Base-by-base conservation (phyloP, 805 yeast genomes). In the Nakazawaea ishiwadae region DNA sequence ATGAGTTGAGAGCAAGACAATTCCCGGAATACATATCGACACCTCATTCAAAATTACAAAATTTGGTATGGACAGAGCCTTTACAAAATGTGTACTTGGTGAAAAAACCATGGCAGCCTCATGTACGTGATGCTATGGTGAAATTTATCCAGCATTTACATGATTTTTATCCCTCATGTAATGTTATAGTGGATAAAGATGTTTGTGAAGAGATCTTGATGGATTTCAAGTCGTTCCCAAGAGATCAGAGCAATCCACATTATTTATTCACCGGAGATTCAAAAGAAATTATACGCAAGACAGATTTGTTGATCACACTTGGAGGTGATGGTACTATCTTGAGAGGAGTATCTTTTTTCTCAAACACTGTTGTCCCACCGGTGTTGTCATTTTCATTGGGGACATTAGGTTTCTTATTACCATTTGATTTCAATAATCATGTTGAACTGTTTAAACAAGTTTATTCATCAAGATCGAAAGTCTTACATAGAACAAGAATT, bases 271-370 rank as follows among this genome's bases (percentile, higher is more conserved):
- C 90, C 0, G 93, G 95, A 0, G 51, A 73, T 3, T 59, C 60
- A 14, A 62, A 66, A 9, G 83, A 79, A 8, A 76, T 88, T 32
- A 71, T 77, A 1, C 51, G 66, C 9, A 84, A 79, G 51, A 76
- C 96, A 0, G 98, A 90, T 55, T 59, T 90, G 32, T 64, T 90
- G 29, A 89, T 90, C 7, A 84, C 96, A 0, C 61, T 90, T 30
- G 98, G 98, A n/a, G 98, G 98, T 15, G 98, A 90, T 60, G 98
- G 98, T 4, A 90, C 97, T 0, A 87, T 88, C 42, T 60, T 90
- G 33, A 74, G 90, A 41, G 96, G 91, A 0, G 91, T 88, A 0
- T 79, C 93, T 4, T 66, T 79, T 51, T 90, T 90, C 55, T 78
- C 82, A 41, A 77, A 79, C 53, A 69, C 69, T 8, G 68, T 66